Evolutionary conservation across 345 rosid genomes (phyloP), one percentile per base, ranked within the genome.

Genomic region (Leavenworthia alabamica): DNA sequence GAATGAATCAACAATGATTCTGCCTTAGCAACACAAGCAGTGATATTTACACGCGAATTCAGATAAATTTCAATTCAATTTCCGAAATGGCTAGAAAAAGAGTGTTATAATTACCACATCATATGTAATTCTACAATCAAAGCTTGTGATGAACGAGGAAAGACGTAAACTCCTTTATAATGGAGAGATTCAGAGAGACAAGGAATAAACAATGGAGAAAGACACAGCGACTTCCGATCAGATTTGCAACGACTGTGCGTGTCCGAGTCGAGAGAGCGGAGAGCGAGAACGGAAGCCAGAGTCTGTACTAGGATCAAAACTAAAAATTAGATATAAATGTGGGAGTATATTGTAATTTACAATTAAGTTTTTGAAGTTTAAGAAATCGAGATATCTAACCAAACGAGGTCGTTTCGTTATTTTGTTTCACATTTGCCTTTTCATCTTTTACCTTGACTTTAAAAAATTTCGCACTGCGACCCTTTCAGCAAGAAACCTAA

Each of bases 401-500:
- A 9, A 40, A 19, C 60, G 68, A 0, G 17, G 60, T 7, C 69
- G 69, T 52, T 41, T 47, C 0, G 0, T 7, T 24, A 1, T 1
- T 47, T 8, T 11, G 7, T 24, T 8, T 15, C 49, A 3, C 8
- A 27, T 7, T 9, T 4, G 6, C 9, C 10, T 14, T 15, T 40
- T 4, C 6, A 3, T 9, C 12, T 26, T 24, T 24, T 24, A 24
- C 1, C 1, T 24, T 23, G 26, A 23, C 2, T 1, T 20, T 1
- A 24, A 8, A 9, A 32, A 10, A 32, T 0, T 2, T 37, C 52
- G 41, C 35, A 53, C 9, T 39, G 41, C 65, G 31, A 49, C 60
- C 52, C 27, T 39, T 31, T 41, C 39, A 31, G 27, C 66, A 68
- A 68, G 73, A 60, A 68, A 68, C 17, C 67, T 32, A 22, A 23